Evolutionary conservation across 345 rosid species (phyloP), one percentile per base, ranked within the genome.

Genomic region (Syzygium grande): DNA sequence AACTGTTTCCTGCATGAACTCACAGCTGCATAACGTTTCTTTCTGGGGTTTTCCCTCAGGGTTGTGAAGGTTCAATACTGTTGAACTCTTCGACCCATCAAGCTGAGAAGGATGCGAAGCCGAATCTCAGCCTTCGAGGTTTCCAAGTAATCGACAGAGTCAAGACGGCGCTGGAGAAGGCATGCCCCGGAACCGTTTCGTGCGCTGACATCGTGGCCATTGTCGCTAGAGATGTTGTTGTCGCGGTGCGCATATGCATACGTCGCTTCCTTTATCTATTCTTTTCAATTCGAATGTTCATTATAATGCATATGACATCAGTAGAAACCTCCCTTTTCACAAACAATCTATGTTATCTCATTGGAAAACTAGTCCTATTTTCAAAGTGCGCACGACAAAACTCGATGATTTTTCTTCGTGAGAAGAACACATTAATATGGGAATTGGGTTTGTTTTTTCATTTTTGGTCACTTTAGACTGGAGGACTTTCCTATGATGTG

Each of bases 11-110:
- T 34, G 13, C 25, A 79, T 79, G 84, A 34, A 79, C 38, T 79
- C 25, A 29, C 27, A 22, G 27, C 8, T 19, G 25, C 41, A 79
- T 34, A 49, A 49, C 13, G 84, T 12, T 41, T 79, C 17, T 2
- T 55, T 55, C 59, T 55, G 59, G 27, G 27, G 15, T 49, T 54
- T 41, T n/a, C 52, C 4, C 84, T 1, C 90, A 95, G 99, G 99
- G 99, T 46, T 96, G 98, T n/a, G 99, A 97, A 17, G 99, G 92
- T 1, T 97, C 99, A 13, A 87, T 97, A 23, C 88, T 96, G 86
- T 86, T 97, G 63, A 90, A 96, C 88, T 91, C 94, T 4, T 87
- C 91, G 7, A 93, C 84, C 59, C 89, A 91, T 9, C 86, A 89
- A 29, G 92, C 93, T 51, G 99, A 97, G 89, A 97, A 93, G 73